Base-by-base conservation (phyloP, 1,284 basidiomycete species). In the Xanthoconium separans region DNA sequence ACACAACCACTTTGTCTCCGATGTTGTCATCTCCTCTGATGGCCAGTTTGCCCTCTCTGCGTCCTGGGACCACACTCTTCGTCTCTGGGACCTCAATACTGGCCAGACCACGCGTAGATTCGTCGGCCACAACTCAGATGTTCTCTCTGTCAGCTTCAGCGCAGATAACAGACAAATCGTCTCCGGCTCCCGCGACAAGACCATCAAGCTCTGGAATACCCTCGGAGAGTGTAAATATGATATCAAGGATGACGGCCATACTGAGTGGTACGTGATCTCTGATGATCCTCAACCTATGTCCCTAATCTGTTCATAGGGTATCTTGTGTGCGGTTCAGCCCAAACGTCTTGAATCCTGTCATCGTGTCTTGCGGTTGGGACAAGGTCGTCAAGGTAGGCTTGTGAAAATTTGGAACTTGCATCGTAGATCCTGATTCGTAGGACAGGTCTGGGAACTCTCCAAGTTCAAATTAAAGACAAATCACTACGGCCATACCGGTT, bases 391-490 rank as follows among this genome's bases (percentile, higher is more conserved):
- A 99, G 90, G 96, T 98, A 71, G 80, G 88, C 73, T 58, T 56
- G 48, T 30, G 18, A 85, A 81, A 84, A 85, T 83, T 80, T 84
- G 87, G 81, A 86, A 76, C 46, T 50, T 31, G 5, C 8, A 41
- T 41, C 29, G 2, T 18, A 29, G 40, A 48, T 44, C 59, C 69
- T 58, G 65, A 66, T 37, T 43, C 6, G 33, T 9, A 18, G 27
- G 2, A 36, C 44, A 99, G 96, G 96, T 99, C 63, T 99, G 97
- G 97, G 97, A 99, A 77, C 90, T 99, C 59, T 93, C 91, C 76
- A 98, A 98, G 79, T 99, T 97, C 90, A 98, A 98, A 83, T 87
- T 99, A 73, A 95, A 96, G 85, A 98, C 96, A 77, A 98, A 98
- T 87, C 97, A 99, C 85, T 95, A 91, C 74, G 97, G 97, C 66